phyloP scores from a whole-genome alignment of 306 rosid genomes.

The Begonia loranthoides region DNA sequence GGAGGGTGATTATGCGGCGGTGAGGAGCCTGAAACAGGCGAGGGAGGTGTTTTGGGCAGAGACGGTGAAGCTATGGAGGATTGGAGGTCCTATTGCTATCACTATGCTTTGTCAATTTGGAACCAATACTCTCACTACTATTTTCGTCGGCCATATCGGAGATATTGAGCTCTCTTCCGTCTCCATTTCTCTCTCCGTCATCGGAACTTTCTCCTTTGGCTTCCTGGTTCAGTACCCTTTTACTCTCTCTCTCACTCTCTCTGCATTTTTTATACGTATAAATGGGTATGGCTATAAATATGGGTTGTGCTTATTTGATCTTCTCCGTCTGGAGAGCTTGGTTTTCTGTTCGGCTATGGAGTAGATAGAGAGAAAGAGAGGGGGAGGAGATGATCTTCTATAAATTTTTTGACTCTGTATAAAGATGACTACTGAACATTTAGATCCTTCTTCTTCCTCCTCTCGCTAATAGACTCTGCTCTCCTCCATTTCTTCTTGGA shows the following conservation, averaged over 20 bases:
- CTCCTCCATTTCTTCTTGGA: too few species aligned
- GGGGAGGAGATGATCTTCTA: too few species aligned
- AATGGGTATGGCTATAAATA: background rate
- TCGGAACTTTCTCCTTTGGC: conserved; percentile 2
- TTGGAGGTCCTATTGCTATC: conserved; percentile 14
- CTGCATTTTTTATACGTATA: background rate
- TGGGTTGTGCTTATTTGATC: too few species aligned
- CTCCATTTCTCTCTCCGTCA: conserved; percentile 5
- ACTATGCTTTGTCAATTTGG: conserved; percentile 6
- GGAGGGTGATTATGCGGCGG: conserved; percentile 10
- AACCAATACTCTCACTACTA: background rate
- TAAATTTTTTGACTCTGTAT: too few species aligned
- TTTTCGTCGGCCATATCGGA: conserved; percentile 11
- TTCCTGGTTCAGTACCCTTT: conserved; percentile 2
- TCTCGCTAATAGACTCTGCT: too few species aligned
- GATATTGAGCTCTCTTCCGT: conserved; percentile 14
- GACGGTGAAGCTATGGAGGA: too few species aligned
- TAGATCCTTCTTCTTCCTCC: too few species aligned
- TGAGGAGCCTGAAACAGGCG: conserved; percentile 9
- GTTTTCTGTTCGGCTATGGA: too few species aligned
- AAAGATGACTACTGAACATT: too few species aligned
- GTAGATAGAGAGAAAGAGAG: background rate
- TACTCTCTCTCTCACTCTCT: background rate
- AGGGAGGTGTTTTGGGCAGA: conserved; percentile 13
- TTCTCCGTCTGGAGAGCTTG: too few species aligned